phyloP scores from a whole-genome alignment of 2,329 filamentous ascomycete species.

The Trichoderma citrinoviride region DNA sequence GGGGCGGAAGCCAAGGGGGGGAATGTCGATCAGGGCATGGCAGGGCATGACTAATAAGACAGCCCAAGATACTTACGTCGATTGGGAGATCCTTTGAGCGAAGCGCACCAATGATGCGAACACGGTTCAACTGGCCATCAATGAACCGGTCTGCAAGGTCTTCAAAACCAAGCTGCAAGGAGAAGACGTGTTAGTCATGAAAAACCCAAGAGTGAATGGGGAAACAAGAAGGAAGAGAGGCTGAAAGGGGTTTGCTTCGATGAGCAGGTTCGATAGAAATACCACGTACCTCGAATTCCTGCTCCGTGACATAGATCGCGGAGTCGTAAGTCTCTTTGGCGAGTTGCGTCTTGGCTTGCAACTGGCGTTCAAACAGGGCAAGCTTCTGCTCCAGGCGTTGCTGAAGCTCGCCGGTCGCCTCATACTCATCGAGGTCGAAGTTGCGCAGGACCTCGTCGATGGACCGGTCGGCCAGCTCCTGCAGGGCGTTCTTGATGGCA shows the following conservation, averaged over 20 bases:
- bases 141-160: slow-evolving; percentile 43
- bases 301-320: slow-evolving; percentile 35
- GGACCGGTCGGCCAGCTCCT: slow-evolving; percentile 61
- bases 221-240: not conserved
- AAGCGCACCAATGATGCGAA: slow-evolving; percentile 46
- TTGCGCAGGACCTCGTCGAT: slow-evolving; percentile 57
- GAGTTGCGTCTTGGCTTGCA: slow-evolving; percentile 36
- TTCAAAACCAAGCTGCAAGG: slow-evolving; percentile 38
- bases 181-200: slow-evolving; percentile 22
- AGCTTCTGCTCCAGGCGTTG: slow-evolving; percentile 34
- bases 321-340: slow-evolving; percentile 40
- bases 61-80: slow-evolving; percentile 43
- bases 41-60: slow-evolving; percentile 24
- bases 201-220: not conserved
- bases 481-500: slow-evolving; percentile 61
- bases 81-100: slow-evolving; percentile 45
- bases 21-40: not conserved
- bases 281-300: slow-evolving; percentile 40
- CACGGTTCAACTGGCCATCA: slow-evolving; percentile 46
- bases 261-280: slow-evolving; percentile 23
- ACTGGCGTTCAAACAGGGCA: slow-evolving; percentile 33
- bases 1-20: not conserved
- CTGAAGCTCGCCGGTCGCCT: slow-evolving; percentile 53
- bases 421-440: slow-evolving; percentile 49
- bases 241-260: not conserved